These are phyloP conservation scores for Otatea glauca DNA, from an alignment of 176 grass and related monocot genomes.

Conservation along the genomic window DNA sequence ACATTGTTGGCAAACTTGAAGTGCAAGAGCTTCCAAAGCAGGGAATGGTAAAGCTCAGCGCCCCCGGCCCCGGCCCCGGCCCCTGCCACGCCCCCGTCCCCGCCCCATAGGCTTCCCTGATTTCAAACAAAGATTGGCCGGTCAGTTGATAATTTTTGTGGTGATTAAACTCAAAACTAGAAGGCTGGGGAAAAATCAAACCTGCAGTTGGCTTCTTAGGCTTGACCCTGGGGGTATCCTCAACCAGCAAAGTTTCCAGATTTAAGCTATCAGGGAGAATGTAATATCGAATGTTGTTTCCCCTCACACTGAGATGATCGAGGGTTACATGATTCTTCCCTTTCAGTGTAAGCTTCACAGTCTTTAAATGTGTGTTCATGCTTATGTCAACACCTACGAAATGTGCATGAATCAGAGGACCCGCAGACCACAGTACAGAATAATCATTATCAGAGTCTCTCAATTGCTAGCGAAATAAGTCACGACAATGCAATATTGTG, in stretches of 20 bases:
- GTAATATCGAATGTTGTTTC: slow-evolving; percentile 93
- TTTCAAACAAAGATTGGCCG: background rate
- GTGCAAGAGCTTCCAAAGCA: slow-evolving; percentile 35
- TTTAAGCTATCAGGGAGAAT: slow-evolving; percentile 96
- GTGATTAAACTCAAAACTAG: background rate
- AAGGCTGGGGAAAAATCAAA: slow-evolving; percentile 20
- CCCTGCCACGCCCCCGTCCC: slow-evolving; percentile 77
- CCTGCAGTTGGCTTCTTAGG: slow-evolving; percentile 84
- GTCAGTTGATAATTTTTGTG: slow-evolving; percentile 20
- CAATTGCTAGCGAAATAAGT: background rate
- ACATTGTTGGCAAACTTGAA: slow-evolving; percentile 24
- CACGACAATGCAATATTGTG: background rate
- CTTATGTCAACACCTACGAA: slow-evolving; percentile 87
- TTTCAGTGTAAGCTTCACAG: slow-evolving; percentile 87
- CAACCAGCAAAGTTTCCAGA: slow-evolving; percentile 86
- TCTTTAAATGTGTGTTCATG: slow-evolving; percentile 94
- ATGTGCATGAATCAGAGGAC: slow-evolving; percentile 28
- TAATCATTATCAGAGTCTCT: background rate
- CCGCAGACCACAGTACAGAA: background rate
- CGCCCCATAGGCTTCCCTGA: slow-evolving; percentile 79
- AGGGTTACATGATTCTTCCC: slow-evolving; percentile 89
- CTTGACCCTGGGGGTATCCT: slow-evolving; percentile 87
- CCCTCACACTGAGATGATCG: slow-evolving; percentile 88
- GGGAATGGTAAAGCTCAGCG: slow-evolving; percentile 48
- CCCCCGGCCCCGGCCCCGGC: slow-evolving; percentile 70